These are phyloP conservation scores for Ogataea populi-albae DNA, from an alignment of 805 yeast species.

Conservation along the genomic window DNA sequence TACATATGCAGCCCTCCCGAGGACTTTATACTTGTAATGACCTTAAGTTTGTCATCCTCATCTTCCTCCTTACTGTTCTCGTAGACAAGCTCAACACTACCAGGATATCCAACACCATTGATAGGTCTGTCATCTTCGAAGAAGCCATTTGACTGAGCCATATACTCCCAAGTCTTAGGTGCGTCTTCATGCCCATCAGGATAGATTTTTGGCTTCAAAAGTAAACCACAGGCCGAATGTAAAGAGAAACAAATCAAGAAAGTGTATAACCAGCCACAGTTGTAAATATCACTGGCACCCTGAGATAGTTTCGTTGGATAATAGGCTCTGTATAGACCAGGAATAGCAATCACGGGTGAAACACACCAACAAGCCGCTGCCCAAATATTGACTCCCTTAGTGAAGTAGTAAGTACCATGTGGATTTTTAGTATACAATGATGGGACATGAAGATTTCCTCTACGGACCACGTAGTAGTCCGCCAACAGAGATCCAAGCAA, in stretches of 20 bases:
- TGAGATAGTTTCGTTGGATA: slow-evolving; percentile 17
- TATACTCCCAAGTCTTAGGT: slow-evolving; percentile 23
- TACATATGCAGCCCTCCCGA: slow-evolving; percentile 17
- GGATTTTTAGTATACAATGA: slow-evolving; percentile 13
- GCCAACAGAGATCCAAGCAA: slow-evolving; percentile 17
- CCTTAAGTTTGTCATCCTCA: slow-evolving; percentile 12
- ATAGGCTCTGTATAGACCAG: slow-evolving; percentile 27
- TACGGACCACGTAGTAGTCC: slow-evolving; percentile 18
- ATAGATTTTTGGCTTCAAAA: slow-evolving; percentile 18
- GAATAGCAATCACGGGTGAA: slow-evolving; percentile 23
- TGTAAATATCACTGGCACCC: slow-evolving; percentile 20
- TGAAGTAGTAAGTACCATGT: slow-evolving; percentile 16
- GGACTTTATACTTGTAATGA: slow-evolving; percentile 18
- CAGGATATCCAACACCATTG: slow-evolving; percentile 21
- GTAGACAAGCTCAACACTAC: slow-evolving; percentile 12
- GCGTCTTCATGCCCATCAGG: slow-evolving; percentile 19
- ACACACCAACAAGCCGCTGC: slow-evolving; percentile 18
- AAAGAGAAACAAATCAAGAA: slow-evolving; percentile 15
- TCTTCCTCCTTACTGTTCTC: slow-evolving; percentile 8
- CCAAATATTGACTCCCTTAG: slow-evolving; percentile 17
- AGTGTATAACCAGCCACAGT: slow-evolving; percentile 22
- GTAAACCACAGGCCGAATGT: slow-evolving; percentile 12
- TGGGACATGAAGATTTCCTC: slow-evolving; percentile 17
- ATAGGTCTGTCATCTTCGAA: slow-evolving; percentile 24
- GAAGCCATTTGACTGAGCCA: slow-evolving; percentile 20